Base-by-base conservation (phyloP, 2,329 filamentous ascomycete species). In the Diplodia intermedia region DNA sequence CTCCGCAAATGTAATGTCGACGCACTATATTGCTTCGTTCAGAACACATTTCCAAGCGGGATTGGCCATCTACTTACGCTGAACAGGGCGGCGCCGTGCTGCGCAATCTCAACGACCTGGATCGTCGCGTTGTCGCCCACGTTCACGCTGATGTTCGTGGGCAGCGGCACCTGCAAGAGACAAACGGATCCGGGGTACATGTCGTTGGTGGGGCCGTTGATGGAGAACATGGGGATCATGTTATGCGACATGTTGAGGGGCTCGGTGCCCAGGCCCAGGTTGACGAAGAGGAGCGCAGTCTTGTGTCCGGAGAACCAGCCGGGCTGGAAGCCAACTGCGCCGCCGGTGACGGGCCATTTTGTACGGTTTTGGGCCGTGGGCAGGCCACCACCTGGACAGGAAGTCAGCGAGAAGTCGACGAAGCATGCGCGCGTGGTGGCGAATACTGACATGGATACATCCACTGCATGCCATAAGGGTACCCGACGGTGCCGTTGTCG, bases 271-370 rank as follows among this genome's bases (percentile, higher is more conserved):
- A 94, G 88, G 72, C 95, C 95, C 67, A 98, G 85, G 82, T 98
- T 98, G 81, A 98, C 84, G 82, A 97, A 97, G 77, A 97, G 86
- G 73, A 93, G 87, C 20, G 93, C 94, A 6, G 88, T 90, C 43
- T 86, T 79, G 79, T 98, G 95, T 71, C 95, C 95, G 69, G 90
- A 89, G 83, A 97, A 97, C 95, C 95, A 98, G 75, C 94, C 95
- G 0, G 95, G 95, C 77, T 98, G 94, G 74, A 97, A 86, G 61
- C 93, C 87, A 69, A 99, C 76, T n/a, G 93, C 93, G 70, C 95
- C 95, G 72, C 95, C 95, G 36, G 82, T 87, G 61, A 93, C 86
- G 18, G 95, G 94, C 95, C 95, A 98, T 82, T 90, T 92, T 15
- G 95, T 97, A 70, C 94, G 89, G 82, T 99, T 98, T 54, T 81